Evolutionary conservation across 257 asterid genomes (phyloP), one percentile per base, ranked within the genome.

Genomic region (Echium plantagineum): DNA sequence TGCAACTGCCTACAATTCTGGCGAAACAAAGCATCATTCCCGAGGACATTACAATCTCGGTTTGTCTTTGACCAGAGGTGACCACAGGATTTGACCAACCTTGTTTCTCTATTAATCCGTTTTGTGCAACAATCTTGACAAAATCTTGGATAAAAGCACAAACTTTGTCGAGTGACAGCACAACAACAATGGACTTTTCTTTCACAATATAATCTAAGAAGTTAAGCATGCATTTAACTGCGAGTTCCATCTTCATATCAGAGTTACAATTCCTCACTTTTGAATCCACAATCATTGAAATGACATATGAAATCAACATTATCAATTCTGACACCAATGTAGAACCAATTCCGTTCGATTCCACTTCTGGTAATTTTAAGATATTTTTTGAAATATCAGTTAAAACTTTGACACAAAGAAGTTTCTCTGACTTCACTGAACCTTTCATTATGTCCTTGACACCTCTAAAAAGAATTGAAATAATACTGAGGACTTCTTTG

Each of bases 151-250:
- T 63, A 66, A 84, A 80, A 54, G 56, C 30, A 66, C 77, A 72
- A 59, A 80, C 64, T 63, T 61, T 82, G 62, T 82, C 81, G 69
- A 88, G 75, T 63, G 84, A 67, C 58, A 84, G 61, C 61, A 74
- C 70, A 65, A 70, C 32, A 60, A 84, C 77, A 67, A 78, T 56
- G 7, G 74, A 51, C 62, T 77, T 82, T 32, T 71, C 80, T 63
- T 71, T 84, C 71, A 79, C 87, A 76, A 81, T 66, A 71, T 65
- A 55, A 67, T 67, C 66, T 68, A 88, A 66, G 70, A 69, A 68
- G 66, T 62, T 47, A 60, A 91, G 79, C 77, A 82, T 77, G 72
- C 80, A 66, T 70, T 74, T 81, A 59, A 84, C 72, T 78, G 82
- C 95, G 52, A 68, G 83, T 66, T 78, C 75, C 55, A 49, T 63